Percentiles rank a stretch among this genome's conserved stretches.
Conservation (phyloP, 164 flowering plant genomes). For the Magnolia sinica region DNA sequence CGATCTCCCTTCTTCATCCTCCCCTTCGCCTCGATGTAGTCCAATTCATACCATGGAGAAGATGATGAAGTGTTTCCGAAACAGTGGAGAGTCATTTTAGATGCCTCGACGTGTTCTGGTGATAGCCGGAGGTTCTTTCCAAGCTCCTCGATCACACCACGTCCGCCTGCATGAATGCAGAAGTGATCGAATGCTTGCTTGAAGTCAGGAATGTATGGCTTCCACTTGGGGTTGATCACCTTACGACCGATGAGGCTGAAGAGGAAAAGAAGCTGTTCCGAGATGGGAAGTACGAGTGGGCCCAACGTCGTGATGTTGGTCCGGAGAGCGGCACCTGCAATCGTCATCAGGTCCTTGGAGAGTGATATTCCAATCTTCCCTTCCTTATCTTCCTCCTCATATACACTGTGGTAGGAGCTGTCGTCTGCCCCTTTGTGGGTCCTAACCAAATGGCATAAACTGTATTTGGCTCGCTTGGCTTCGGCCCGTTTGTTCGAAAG, state of each 20-base stretch:
- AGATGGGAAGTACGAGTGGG: slow-evolving; percentile 14
- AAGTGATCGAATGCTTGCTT: slow-evolving; percentile 39
- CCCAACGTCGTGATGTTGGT: slow-evolving; percentile 19
- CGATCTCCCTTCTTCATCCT: slow-evolving; percentile 33
- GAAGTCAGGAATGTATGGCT: slow-evolving; percentile 21
- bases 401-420: slow-evolving; percentile 15
- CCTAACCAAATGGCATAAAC: slow-evolving; percentile 16
- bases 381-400: slow-evolving; percentile 13
- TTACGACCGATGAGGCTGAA: slow-evolving; percentile 10
- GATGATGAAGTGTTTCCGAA: slow-evolving; percentile 42
- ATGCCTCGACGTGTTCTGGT: slow-evolving; percentile 34
- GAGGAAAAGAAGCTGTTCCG: slow-evolving; percentile 19
- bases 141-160: slow-evolving; percentile 34
- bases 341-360: slow-evolving; percentile 19
- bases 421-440: slow-evolving; percentile 23
- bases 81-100: slow-evolving; percentile 38
- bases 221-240: slow-evolving; percentile 18
- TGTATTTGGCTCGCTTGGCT: slow-evolving; percentile 15
- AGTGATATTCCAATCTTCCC: slow-evolving; percentile 12
- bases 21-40: slow-evolving; percentile 34
- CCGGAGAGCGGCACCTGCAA: slow-evolving; percentile 13
- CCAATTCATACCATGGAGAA: slow-evolving; percentile 38
- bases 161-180: slow-evolving; percentile 43
- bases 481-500: slow-evolving; percentile 21
- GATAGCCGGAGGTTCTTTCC: slow-evolving; percentile 23